Base-by-base conservation (phyloP, 805 yeast species). In the Yamadazyma endophytica region DNA sequence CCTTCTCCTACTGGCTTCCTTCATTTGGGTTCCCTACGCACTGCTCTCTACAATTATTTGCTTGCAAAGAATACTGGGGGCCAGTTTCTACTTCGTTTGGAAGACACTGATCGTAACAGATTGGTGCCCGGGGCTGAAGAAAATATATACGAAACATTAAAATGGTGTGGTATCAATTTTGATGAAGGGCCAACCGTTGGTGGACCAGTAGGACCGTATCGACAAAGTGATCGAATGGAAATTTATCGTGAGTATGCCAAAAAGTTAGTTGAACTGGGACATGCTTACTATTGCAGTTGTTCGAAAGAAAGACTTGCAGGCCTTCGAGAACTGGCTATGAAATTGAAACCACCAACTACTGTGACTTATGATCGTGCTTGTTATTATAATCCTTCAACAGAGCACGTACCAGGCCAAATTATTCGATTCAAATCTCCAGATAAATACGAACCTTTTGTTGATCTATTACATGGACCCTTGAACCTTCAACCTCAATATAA, bases 1-100 rank as follows among this genome's bases (percentile, higher is more conserved):
- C 98, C 99, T 0, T 88, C 97, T 2, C 99, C 99, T 1, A 92
- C 99, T 0, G 99, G 99, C 0, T 75, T 75, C 39, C 65, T 92
- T n/a, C 99, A 92, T 53, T 54, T 92, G 37, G 99, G 99, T 0
- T 89, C 97, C 0, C 52, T 92, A 27, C 64, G 99, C 53, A 92
- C 99, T 0, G 97, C 97, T 0, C 57, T 92, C 13, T 92, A 87
- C 58, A 92, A 92, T 55, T 92, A 79, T 47, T 56, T 92, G 12
- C 59, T 85, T 11, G 97, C 98, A 0, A 76, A 67, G 45, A 68
- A 73, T 32, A 86, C 96, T 0, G 74, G 75, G 0, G 98, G 98
- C 0, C 73, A 75, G 45, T 92, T 92, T 47, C 39, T 92, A 3
- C 54, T 92, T 11, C 66, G 99, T 26, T 54, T 92, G 13, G 99